phyloP scores from a whole-genome alignment of 352 stramenopile species.

The Globisporangium nunn region DNA sequence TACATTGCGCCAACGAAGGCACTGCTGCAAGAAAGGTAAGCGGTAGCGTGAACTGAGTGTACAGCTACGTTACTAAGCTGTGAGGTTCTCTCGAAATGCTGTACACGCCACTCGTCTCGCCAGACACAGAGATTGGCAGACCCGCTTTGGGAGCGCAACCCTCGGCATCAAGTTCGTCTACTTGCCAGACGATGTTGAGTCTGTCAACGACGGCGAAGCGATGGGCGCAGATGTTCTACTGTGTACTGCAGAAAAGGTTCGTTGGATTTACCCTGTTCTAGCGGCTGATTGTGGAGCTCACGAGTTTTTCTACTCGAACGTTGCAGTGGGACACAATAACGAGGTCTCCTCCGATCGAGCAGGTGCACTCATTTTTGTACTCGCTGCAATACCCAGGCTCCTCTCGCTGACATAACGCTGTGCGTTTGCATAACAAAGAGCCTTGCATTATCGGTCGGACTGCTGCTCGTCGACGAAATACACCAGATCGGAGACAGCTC shows the following conservation, averaged over 20 bases:
- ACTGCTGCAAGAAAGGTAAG: slow-evolving; percentile 37
- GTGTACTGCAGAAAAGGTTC: slow-evolving; percentile 38
- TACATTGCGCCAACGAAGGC: slow-evolving; percentile 44
- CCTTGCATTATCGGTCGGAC: slow-evolving; percentile 2
- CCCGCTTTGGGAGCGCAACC: slow-evolving; percentile 24
- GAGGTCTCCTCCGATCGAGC: slow-evolving; percentile 7
- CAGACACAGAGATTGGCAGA: slow-evolving; percentile 29
- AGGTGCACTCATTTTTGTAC: slow-evolving; percentile 5
- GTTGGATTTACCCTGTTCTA: neutral
- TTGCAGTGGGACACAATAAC: slow-evolving; percentile 35
- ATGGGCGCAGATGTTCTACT: slow-evolving; percentile 24
- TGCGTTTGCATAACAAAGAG: slow-evolving; percentile 7
- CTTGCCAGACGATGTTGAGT: slow-evolving; percentile 16
- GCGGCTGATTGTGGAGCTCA: neutral
- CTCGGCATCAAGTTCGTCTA: slow-evolving; percentile 32
- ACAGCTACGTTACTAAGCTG: too few species aligned
- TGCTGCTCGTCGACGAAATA: slow-evolving; percentile 39
- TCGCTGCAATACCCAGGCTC: neutral
- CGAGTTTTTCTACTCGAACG: neutral
- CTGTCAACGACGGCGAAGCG: slow-evolving; percentile 11
- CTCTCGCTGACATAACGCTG: neutral
- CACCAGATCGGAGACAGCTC: slow-evolving; percentile 31
- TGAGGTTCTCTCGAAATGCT: neutral
- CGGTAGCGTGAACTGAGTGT: neutral
- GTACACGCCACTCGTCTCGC: neutral